Evolutionary conservation across 805 yeast species (phyloP), one percentile per base, ranked within the genome.

Genomic region (Metschnikowia bowlesiae): DNA sequence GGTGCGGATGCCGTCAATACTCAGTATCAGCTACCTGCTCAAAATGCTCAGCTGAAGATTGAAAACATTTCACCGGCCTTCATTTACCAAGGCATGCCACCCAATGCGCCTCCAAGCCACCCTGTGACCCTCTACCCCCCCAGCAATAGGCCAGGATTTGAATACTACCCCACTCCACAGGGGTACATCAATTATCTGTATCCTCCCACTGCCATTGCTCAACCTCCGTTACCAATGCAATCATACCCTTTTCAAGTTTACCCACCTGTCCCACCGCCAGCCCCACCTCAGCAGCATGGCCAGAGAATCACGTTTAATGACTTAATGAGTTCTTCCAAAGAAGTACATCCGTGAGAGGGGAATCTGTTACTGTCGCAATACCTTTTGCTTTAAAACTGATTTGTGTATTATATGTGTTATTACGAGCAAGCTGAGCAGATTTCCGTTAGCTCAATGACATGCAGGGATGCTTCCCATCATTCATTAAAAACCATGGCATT

Each of bases 281-380:
- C 40, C 30, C 47, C 44, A 16, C 40, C 39, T 16, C 46, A 34
- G 29, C 46, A 35, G 16, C 14, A 35, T 34, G 46, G 46, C 46
- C 46, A 44, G 28, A 42, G 65, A 59, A 73, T 73, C 48, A 62
- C 71, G 26, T 73, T 73, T 46, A 68, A 69, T 55, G 76, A 73
- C 30, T 66, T 73, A 55, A 60, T 71, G 49, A 66, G 71, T 29
- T 67, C 59, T 26, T 53, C 59, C 13, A 55, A 52, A 41, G 56
- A 37, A 40, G 46, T 41, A 14, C 35, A 31, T 10, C 28, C 29
- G n/a, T 28, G 26, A 39, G 29, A 14, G 26, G 31, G 18, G 28
- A 28, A 28, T 35, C 14, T 22, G 18, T 16, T 43, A 22, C 13
- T 30, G 30, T 39, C 44, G 29, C 31, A 34, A 32, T 32, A 10